These are phyloP conservation scores for Ceratobasidium papillatum DNA, from an alignment of 1,284 basidiomycete genomes.

Conservation along the genomic window DNA sequence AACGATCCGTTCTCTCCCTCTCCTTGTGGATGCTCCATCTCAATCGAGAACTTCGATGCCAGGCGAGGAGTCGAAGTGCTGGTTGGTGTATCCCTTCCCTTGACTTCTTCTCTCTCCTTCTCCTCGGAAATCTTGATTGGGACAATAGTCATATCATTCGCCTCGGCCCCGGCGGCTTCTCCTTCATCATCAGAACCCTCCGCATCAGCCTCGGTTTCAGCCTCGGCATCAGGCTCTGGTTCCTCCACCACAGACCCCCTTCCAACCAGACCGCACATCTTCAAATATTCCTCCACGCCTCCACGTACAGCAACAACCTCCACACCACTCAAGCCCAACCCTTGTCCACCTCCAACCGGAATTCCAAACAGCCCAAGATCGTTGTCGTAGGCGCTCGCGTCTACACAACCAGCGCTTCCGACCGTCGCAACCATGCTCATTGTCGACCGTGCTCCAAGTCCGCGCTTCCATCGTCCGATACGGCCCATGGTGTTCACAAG, in stretches of 20 bases:
- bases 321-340: not conserved
- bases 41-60: conserved; percentile 1
- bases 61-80: conserved; percentile 11
- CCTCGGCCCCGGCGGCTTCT: not conserved
- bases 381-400: conserved; percentile 39
- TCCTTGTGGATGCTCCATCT: not conserved
- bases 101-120: conserved; percentile 26
- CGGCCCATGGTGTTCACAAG: conserved; percentile 83
- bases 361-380: conserved; percentile 19
- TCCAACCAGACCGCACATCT: conserved; percentile 57
- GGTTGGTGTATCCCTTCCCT: conserved; percentile 27
- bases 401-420: conserved; percentile 57
- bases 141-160: conserved; percentile 23
- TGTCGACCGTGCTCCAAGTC: conserved; percentile 65
- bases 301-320: conserved; percentile 60
- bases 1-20: conserved; percentile 16
- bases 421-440: conserved; percentile 19
- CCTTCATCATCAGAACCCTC: conserved; percentile 19
- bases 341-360: not conserved
- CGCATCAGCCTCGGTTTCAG: conserved; percentile 4
- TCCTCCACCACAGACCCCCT: not conserved
- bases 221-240: not conserved
- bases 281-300: conserved; percentile 71
- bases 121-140: conserved; percentile 2
- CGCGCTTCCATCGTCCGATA: conserved; percentile 81